Percentiles rank a stretch among this genome's conserved stretches.
Evolutionary conservation across 176 grass and related monocot genomes (phyloP).

Genomic region (Carex parvula): DNA sequence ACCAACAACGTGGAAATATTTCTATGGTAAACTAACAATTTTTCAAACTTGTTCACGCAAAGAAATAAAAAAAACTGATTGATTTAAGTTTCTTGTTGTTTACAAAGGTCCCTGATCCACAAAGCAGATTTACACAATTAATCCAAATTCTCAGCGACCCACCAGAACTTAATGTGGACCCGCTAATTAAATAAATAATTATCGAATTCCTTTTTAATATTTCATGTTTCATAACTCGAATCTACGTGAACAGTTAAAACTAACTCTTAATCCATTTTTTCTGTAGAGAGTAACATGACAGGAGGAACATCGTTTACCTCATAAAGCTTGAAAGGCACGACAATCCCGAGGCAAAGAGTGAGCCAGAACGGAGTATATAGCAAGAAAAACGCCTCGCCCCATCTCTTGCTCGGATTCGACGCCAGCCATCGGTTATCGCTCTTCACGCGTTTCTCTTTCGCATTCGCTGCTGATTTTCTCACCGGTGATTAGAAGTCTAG

Average conservation of each 20-base stretch:
- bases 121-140: background rate
- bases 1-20: background rate
- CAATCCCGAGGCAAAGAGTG: slow-evolving; percentile 76
- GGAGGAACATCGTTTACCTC: slow-evolving; percentile 38
- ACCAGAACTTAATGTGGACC: background rate
- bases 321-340: slow-evolving; percentile 93
- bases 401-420: slow-evolving; percentile 75
- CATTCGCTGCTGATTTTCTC: background rate
- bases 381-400: slow-evolving; percentile 86
- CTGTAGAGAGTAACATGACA: background rate
- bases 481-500: background rate
- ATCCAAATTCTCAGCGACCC: background rate
- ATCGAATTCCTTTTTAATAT: background rate
- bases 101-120: background rate
- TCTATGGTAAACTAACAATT: background rate
- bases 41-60: background rate
- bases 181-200: background rate
- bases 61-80: background rate
- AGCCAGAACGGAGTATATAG: slow-evolving; percentile 95
- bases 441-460: background rate
- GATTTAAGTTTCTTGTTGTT: background rate
- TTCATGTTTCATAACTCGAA: background rate
- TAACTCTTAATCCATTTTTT: background rate
- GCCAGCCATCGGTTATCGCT: slow-evolving; percentile 45
- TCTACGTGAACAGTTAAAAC: background rate